phyloP scores from a whole-genome alignment of 2,329 filamentous ascomycete genomes.

The Ceratocystis cubensis region DNA sequence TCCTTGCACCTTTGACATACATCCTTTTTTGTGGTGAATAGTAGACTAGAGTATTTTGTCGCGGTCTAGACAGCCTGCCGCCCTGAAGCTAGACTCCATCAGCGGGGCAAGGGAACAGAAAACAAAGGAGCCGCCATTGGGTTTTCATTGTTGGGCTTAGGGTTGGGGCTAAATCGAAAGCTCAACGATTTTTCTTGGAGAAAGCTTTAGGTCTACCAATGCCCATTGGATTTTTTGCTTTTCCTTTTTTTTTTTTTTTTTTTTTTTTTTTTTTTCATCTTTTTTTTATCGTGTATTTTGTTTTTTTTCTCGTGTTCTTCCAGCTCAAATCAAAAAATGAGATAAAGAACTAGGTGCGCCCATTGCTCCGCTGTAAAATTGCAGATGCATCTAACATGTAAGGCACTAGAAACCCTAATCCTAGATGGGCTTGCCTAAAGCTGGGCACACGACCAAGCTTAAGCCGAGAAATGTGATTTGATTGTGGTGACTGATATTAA shows the following conservation, averaged over 20 bases:
- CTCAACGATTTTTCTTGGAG: too few relatives aligned
- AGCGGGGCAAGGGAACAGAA: not conserved
- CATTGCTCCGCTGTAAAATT: too few relatives aligned
- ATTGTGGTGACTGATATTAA: not conserved
- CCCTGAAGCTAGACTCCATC: not conserved
- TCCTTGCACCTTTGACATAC: not conserved
- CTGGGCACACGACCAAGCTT: not conserved
- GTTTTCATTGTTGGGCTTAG: not conserved
- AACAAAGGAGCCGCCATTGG: not conserved
- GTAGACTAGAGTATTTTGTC: not conserved
- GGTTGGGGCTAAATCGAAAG: too few relatives aligned
- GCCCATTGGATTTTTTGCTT: too few relatives aligned
- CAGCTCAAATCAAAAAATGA: too few relatives aligned
- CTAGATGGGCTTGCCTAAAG: not conserved
- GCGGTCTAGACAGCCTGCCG: not conserved
- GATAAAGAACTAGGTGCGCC: too few relatives aligned
- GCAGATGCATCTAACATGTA: not conserved
- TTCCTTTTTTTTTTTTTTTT: too few relatives aligned
- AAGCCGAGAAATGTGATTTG: not conserved
- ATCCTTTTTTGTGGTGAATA: not conserved
- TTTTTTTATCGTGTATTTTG: too few relatives aligned
- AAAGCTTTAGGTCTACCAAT: too few relatives aligned
- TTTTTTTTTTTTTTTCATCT: too few relatives aligned
- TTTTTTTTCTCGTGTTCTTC: too few relatives aligned
- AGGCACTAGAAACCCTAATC: not conserved